These are phyloP conservation scores for Cercis canadensis DNA, from an alignment of 306 rosid genomes.

Conservation along the genomic window DNA sequence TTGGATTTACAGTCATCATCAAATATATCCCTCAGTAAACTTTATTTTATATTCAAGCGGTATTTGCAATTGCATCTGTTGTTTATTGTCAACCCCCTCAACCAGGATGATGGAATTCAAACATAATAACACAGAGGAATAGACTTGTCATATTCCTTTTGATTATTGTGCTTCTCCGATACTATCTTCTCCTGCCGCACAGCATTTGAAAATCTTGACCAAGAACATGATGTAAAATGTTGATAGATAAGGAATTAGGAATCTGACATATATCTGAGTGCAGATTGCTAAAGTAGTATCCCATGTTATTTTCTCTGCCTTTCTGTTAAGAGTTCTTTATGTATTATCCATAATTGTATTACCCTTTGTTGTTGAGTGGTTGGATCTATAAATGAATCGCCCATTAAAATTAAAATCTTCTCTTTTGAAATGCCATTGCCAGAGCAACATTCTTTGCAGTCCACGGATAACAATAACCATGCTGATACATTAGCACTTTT, in stretches of 20 bases:
- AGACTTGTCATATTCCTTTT: slow-evolving; percentile 7
- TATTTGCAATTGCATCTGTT: neutral
- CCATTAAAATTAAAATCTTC: neutral
- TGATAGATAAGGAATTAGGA: neutral
- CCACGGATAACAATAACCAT: slow-evolving; percentile 4
- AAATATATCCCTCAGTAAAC: neutral
- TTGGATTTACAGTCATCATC: neutral
- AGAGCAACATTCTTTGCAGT: neutral
- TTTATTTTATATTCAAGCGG: neutral
- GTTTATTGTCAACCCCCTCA: slow-evolving; percentile 13
- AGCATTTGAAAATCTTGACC: neutral
- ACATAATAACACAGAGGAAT: neutral
- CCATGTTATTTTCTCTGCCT: slow-evolving; percentile 14
- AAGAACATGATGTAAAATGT: neutral
- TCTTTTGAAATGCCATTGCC: slow-evolving; percentile 10
- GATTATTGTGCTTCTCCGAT: slow-evolving; percentile 7
- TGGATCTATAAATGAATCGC: neutral
- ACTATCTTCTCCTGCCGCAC: neutral
- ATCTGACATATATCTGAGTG: slow-evolving; percentile 22
- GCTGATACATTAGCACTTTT: slow-evolving; percentile 21
- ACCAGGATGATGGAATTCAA: slow-evolving; percentile 9
- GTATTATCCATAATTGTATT: neutral
- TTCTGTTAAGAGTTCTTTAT: neutral
- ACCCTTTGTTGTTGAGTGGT: neutral
- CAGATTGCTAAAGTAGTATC: neutral